phyloP scores from a whole-genome alignment of 2,329 filamentous ascomycete genomes.

The Fusarium gaditjirri region DNA sequence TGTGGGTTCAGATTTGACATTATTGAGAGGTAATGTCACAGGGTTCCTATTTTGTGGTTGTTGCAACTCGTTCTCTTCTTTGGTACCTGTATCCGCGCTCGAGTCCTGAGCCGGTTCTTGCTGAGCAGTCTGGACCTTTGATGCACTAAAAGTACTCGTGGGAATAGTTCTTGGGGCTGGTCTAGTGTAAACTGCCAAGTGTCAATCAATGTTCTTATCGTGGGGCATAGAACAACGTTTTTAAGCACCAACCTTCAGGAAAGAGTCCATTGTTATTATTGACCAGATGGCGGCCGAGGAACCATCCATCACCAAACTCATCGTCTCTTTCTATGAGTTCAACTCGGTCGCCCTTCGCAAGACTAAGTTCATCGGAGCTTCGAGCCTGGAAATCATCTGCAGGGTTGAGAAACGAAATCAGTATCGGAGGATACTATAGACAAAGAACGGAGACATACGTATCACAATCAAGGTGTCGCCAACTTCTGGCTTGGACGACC shows the following conservation, averaged over 20 bases:
- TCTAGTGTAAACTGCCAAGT: slow-evolving; percentile 67
- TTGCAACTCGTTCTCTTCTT: slow-evolving; percentile 49
- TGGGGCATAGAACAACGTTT: slow-evolving; percentile 17
- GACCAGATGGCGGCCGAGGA: slow-evolving; percentile 77
- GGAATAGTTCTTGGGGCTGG: slow-evolving; percentile 61
- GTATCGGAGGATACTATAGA: slow-evolving; percentile 6
- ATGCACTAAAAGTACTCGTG: slow-evolving; percentile 44
- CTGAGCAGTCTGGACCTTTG: slow-evolving; percentile 47
- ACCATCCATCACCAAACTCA: slow-evolving; percentile 91
- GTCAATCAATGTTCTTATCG: slow-evolving; percentile 38
- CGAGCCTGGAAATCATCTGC: slow-evolving; percentile 91
- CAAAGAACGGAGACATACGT: slow-evolving; percentile 64
- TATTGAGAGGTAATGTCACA: slow-evolving; percentile 59
- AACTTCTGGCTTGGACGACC: slow-evolving; percentile 63
- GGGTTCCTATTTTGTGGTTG: slow-evolving; percentile 50
- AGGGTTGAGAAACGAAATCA: slow-evolving; percentile 22
- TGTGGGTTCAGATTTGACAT: slow-evolving; percentile 49
- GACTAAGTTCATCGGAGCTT: slow-evolving; percentile 90
- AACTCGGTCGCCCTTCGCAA: slow-evolving; percentile 85
- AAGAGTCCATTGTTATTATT: slow-evolving; percentile 83
- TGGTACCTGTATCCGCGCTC: slow-evolving; percentile 35
- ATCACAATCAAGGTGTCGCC: slow-evolving; percentile 78
- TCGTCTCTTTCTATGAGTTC: slow-evolving; percentile 87
- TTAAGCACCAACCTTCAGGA: slow-evolving; percentile 73
- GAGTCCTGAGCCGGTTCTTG: slow-evolving; percentile 47